These are phyloP conservation scores for Suhomyces panamericanus DNA, from an alignment of 1,139 yeast genomes.

Conservation along the genomic window DNA sequence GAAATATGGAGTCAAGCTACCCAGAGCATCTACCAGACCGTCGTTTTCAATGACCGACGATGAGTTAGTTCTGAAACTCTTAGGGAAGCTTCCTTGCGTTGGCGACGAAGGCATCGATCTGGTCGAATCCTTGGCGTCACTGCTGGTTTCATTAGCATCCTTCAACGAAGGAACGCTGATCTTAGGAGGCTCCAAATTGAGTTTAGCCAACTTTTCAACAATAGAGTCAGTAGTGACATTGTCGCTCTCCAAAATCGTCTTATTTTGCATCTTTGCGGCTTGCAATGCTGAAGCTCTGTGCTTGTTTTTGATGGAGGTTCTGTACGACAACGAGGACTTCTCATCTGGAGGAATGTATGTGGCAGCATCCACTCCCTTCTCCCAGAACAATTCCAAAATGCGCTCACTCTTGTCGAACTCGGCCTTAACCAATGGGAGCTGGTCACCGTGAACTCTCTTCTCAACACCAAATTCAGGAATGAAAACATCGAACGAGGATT, in stretches of 20 bases:
- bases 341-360: conserved; percentile 90
- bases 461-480: conserved; percentile 96
- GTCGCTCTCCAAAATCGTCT: conserved; percentile 31
- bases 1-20: conserved; percentile 57
- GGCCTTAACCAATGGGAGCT: conserved; percentile 86
- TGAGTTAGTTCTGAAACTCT: conserved; percentile 27
- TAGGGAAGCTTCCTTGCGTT: conserved; percentile 26
- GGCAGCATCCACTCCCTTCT: conserved; percentile 85
- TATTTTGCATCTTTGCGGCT: conserved; percentile 62
- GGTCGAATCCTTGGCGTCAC: conserved; percentile 15
- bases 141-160: conserved; percentile 8
- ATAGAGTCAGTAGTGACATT: conserved; percentile 43
- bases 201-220: conserved; percentile 45
- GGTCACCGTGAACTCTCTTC: conserved; percentile 97
- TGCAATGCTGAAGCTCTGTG: conserved; percentile 69
- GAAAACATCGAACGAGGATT: conserved; percentile 92
- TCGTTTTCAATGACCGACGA: conserved; percentile 22
- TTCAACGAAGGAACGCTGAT: conserved; percentile 39
- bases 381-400: conserved; percentile 86
- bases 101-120: conserved; percentile 34
- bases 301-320: conserved; percentile 76
- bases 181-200: conserved; percentile 56
- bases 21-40: conserved; percentile 21
- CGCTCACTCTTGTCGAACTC: conserved; percentile 77
- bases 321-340: conserved; percentile 69